Evolutionary conservation across 208 protist species (phyloP).

Genomic region (Endotrypanum monterogeii): DNA sequence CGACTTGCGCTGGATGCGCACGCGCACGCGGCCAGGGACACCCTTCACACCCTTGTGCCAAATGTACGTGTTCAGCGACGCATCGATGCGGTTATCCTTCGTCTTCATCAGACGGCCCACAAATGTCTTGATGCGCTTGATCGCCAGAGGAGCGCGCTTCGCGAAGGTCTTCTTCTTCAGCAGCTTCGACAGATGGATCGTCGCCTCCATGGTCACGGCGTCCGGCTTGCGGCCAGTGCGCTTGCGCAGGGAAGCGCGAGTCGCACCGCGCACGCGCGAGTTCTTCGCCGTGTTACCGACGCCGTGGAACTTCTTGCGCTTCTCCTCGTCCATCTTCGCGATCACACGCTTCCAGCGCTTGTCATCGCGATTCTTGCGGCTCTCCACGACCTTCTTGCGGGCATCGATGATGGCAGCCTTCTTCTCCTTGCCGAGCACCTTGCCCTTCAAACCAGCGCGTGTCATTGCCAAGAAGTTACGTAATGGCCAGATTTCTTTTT

Average conservation of each 20-base stretch:
- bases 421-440: constrained; percentile 85
- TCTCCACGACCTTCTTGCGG: constrained; percentile 69
- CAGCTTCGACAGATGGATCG: constrained; percentile 97
- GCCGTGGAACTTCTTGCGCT: constrained; percentile 85
- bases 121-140: constrained; percentile 96
- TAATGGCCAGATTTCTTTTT: constrained; percentile 28
- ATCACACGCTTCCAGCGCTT: constrained; percentile 89
- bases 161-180: constrained; percentile 97
- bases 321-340: constrained; percentile 85
- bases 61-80: constrained; percentile 96
- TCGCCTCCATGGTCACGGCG: constrained; percentile 95
- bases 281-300: constrained; percentile 88
- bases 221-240: constrained; percentile 85
- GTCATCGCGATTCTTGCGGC: constrained; percentile 86
- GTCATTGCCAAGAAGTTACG: constrained; percentile 18
- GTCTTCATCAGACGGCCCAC: constrained; percentile 96
- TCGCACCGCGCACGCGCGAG: constrained; percentile 83
- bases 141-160: constrained; percentile 95
- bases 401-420: constrained; percentile 75
- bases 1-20: constrained; percentile 91
- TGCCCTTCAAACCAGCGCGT: constrained; percentile 63
- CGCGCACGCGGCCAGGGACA: constrained; percentile 94
- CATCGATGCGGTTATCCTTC: constrained; percentile 97
- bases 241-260: constrained; percentile 83
- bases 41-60: constrained; percentile 97